Evolutionary conservation across 2,329 filamentous ascomycete species (phyloP), one percentile per base, ranked within the genome.

Genomic region (Fusarium coicis): DNA sequence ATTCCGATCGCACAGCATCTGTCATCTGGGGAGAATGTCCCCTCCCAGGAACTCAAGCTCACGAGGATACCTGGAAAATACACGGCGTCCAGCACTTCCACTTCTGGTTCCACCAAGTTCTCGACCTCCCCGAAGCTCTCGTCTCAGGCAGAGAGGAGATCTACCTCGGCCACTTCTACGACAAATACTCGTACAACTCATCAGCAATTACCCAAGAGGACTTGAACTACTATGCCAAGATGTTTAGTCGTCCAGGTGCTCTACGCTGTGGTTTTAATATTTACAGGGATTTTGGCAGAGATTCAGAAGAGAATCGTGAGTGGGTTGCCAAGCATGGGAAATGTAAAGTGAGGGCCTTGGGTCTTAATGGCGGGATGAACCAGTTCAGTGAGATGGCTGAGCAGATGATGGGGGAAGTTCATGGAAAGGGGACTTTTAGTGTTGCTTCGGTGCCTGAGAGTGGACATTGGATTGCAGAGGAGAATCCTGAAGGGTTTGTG

Each of bases 1-100:
- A 59, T 2, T 30, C 59, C 7, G 37, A 59, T 15, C 47, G 60
- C 5, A 66, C 69, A 18, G 56, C 59, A 19, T 59, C 70, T 5
- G 60, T 70, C 6, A 34, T 54, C 10, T 66, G 69, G 70, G 66
- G 54, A 16, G 70, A 73, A 28, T 73, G 70, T 19, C 57, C 68
- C 16, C 34, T 60, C 0, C 61, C 70, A 19, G 49, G 56, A 32
- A 60, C 65, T 2, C 46, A 30, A 21, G 54, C 40, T 9, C 50
- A 73, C 21, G 37, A 71, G 15, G 52, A 64, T 1, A 32, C 54
- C 10, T 66, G 57, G 61, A 67, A 56, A 23, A 40, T 50, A 15
- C 39, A 73, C 2, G 69, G 58, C 7, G 34, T 59, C 1, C 42
- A 56, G 6, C 56, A 66, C 12, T 70, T 69, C 7, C 66, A 66